phyloP scores from a whole-genome alignment of 2,329 filamentous ascomycete genomes.

The Colletotrichum sp. region DNA sequence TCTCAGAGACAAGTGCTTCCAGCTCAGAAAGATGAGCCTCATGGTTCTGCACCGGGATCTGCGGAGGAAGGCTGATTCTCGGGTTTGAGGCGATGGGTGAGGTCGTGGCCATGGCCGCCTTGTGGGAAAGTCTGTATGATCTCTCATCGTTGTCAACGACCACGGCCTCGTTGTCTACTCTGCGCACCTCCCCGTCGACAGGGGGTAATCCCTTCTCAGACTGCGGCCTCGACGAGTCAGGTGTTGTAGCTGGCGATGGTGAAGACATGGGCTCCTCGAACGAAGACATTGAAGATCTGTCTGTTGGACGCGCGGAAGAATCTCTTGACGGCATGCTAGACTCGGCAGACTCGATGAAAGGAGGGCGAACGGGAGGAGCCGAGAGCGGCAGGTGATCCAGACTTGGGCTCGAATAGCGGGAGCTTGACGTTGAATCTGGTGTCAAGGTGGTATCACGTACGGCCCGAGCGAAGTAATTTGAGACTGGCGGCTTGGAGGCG shows the following conservation, averaged over 20 bases:
- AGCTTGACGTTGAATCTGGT: conserved; percentile 17
- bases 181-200: conserved; percentile 14
- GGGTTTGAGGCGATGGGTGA: conserved; percentile 1
- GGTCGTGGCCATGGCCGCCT: neutral
- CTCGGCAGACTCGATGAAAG: neutral
- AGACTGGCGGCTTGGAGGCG: conserved; percentile 18
- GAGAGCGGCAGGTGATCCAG: neutral
- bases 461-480: conserved; percentile 8
- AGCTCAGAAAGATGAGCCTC: conserved; percentile 11
- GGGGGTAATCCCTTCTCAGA: conserved; percentile 38
- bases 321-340: conserved; percentile 2
- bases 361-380: neutral
- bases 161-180: conserved; percentile 7
- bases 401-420: conserved; percentile 12
- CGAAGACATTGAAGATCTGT: conserved; percentile 29
- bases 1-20: conserved; percentile 15
- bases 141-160: conserved; percentile 17
- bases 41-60: conserved; percentile 7
- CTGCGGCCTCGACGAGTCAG: conserved; percentile 43
- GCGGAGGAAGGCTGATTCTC: conserved; percentile 14
- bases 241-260: conserved; percentile 39
- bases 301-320: conserved; percentile 14
- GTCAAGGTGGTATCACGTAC: neutral
- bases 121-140: conserved; percentile 14
- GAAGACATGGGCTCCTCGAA: conserved; percentile 40